Percentiles rank a stretch among this genome's conserved stretches.
phyloP scores from a whole-genome alignment of 2,329 filamentous ascomycete genomes.

The Paracoccidioides brasiliensis region DNA sequence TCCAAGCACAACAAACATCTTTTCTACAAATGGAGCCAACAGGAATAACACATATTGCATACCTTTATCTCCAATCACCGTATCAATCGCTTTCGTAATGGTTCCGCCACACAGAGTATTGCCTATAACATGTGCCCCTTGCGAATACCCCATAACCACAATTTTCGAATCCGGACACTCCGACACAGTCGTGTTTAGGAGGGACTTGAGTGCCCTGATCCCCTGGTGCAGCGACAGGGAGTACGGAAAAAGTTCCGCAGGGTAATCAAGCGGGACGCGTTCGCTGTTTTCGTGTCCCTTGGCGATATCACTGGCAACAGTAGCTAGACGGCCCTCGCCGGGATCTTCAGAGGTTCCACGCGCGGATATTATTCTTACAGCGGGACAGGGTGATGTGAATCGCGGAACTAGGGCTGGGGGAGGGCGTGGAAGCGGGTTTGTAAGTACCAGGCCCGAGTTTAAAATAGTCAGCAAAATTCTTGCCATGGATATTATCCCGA shows the following conservation, averaged over 20 bases:
- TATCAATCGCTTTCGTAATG: conserved; percentile 8
- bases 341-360: conserved; percentile 10
- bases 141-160: conserved; percentile 21
- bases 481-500: not conserved
- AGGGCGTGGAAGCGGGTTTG: not conserved
- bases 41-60: conserved; percentile 1
- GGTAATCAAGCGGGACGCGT: conserved; percentile 12
- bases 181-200: conserved; percentile 8
- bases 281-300: conserved; percentile 2
- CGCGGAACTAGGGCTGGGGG: not conserved
- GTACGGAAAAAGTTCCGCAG: conserved; percentile 14
- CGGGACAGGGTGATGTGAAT: not conserved
- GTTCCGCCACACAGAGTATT: conserved; percentile 19
- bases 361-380: conserved; percentile 11
- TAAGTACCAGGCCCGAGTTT: not conserved
- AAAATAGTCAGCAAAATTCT: not conserved
- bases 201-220: conserved; percentile 11
- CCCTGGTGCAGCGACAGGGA: conserved; percentile 12
- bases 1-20: no score
- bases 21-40: not conserved
- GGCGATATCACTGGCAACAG: conserved; percentile 2
- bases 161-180: conserved; percentile 18
- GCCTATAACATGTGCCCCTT: conserved; percentile 20
- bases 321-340: conserved; percentile 9
- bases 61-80: conserved; percentile 10